Evolutionary conservation across 2,329 filamentous ascomycete genomes (phyloP), one percentile per base, ranked within the genome.

Genomic region (Calonectria pteridis): DNA sequence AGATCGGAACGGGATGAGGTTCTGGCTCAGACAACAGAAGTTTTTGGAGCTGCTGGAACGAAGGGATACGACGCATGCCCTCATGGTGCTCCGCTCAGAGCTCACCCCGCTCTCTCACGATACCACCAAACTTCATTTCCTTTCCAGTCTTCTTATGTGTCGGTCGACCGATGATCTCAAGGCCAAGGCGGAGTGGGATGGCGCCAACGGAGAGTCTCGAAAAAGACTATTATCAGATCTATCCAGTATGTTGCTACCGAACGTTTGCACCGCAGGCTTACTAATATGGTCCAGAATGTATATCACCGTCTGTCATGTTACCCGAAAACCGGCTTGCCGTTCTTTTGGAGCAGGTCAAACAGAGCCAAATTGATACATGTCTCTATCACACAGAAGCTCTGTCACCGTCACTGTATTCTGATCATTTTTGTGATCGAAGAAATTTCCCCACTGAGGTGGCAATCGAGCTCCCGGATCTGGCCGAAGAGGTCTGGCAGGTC

Each of bases 261-360:
- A 28, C 11, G 40, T 3, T 14, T 7, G 9, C 10, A 28, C 35
- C 14, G 16, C 13, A 35, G 1, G 18, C 55, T 65, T 9, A 16
- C 69, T 76, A 71, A 49, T 53, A 37, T 62, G 53, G 67, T 40
- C 43, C 78, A 96, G 94, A 90, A 87, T 98, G 92, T 71, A 98
- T 99, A 83, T 98, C 97, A 1, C 96, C 97, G 0, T 97, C 95
- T 5, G 94, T 98, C 55, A 98, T 99, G 96, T 94, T 99, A 69
- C 97, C 97, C 1, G 95, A 98, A 81, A 94, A 97, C 83, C 93
- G 97, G 9, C 88, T 99, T 55, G 95, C 95, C 2, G 90, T 92
- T 40, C 87, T 99, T 20, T 87, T 99, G 67, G 90, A 96, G 71
- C 93, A 97, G 77, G 92, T 98, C 46, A 98, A 98, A 82, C 90